Evolutionary conservation across 768 basidiomycete species (phyloP), one percentile per base, ranked within the genome.

Genomic region (Dioszegia hungarica): DNA sequence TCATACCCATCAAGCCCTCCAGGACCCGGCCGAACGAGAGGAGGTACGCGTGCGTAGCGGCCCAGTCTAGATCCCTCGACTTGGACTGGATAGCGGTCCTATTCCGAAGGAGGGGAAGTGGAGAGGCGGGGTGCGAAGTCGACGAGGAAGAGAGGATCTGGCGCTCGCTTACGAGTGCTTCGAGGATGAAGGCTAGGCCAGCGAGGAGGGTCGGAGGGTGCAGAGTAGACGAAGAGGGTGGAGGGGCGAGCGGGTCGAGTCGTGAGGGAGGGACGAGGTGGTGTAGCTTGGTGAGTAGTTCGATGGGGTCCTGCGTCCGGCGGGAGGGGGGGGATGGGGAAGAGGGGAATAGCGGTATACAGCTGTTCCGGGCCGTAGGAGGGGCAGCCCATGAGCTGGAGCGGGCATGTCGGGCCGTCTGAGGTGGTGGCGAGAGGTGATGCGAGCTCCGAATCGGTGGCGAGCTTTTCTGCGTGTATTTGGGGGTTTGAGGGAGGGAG

Each of bases 121-220:
- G 20, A 24, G n/a, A n/a, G n/a, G 24, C 17, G 40, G 52, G 4
- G 5, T 54, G 27, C 5, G 49, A 27, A 10, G 52, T 31, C 8
- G 38, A 39, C 8, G 24, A 14, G 2, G 41, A 34, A 40, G 49
- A 53, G 6, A 71, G 49, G 19, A 67, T 19, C 11, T 31, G 20
- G 9, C 70, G 56, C 43, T 72, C 70, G 14, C 33, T 40, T 2
- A 72, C 70, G n/a, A 72, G 43, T 1, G 63, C 62, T 54, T 72
- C 70, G 15, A 72, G 57, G 17, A 68, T 53, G 41, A 68, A 51
- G 2, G 70, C 48, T 10, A 67, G 39, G 14, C 64, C 64, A 0
- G 56, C 45, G 15, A 72, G 49, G 9, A 72, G 55, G 15, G 39
- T 57, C 2, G 51, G 27, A 17, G 67, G 63, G 29, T 61, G 25